These are phyloP conservation scores for Leonotis leonurus DNA, from an alignment of 257 asterid genomes.

Conservation along the genomic window DNA sequence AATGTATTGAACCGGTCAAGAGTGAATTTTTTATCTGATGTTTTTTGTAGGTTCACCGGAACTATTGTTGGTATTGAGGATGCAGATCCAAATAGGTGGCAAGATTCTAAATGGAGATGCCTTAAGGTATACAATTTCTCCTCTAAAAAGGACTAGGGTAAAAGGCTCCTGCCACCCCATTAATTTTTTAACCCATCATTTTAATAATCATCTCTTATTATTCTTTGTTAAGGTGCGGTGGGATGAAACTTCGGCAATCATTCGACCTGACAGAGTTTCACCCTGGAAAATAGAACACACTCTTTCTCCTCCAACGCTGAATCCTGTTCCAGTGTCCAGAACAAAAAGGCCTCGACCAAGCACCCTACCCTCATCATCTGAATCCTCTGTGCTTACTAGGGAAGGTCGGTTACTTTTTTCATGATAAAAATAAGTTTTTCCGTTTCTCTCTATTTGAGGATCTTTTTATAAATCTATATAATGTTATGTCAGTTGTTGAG, in stretches of 20 bases:
- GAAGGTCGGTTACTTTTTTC: no score
- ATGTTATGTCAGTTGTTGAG: not conserved
- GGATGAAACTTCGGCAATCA: constrained; percentile 83
- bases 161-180: not conserved
- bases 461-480: constrained; percentile 1
- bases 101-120: constrained; percentile 90
- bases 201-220: constrained; percentile 1
- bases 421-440: no score
- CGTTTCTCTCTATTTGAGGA: not conserved
- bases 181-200: not conserved
- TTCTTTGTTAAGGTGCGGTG: constrained; percentile 67
- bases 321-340: constrained; percentile 73
- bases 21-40: not conserved
- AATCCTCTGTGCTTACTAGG: constrained; percentile 71
- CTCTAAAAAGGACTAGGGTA: not conserved
- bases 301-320: constrained; percentile 73
- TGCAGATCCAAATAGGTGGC: constrained; percentile 71
- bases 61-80: constrained; percentile 89
- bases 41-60: constrained; percentile 67
- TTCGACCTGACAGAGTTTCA: constrained; percentile 91
- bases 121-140: constrained; percentile 54
- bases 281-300: constrained; percentile 97
- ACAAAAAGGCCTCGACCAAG: constrained; percentile 74
- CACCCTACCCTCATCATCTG: constrained; percentile 68
- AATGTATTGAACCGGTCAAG: not conserved